Percentiles rank a stretch among this genome's conserved stretches.
phyloP scores from a whole-genome alignment of 805 yeast species.

The Candida insectorum region DNA sequence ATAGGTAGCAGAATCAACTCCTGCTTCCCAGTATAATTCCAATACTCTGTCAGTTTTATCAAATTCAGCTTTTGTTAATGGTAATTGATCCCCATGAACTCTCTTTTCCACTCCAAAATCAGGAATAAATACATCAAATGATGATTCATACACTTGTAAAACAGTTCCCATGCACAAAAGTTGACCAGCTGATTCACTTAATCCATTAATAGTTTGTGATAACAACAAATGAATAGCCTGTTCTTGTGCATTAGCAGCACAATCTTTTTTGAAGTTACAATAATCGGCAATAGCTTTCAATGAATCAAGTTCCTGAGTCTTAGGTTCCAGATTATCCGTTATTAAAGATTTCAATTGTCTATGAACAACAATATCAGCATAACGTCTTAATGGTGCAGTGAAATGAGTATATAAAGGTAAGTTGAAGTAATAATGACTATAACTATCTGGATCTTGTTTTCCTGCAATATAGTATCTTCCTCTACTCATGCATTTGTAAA shows the following conservation, averaged over 20 bases:
- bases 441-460: slow-evolving; percentile 72
- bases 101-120: slow-evolving; percentile 94
- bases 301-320: slow-evolving; percentile 56
- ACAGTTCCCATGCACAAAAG: slow-evolving; percentile 82
- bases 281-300: slow-evolving; percentile 83
- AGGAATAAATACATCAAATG: slow-evolving; percentile 89
- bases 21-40: slow-evolving; percentile 89
- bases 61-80: slow-evolving; percentile 88
- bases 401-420: slow-evolving; percentile 88
- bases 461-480: slow-evolving; percentile 91
- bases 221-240: slow-evolving; percentile 87
- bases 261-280: slow-evolving; percentile 93
- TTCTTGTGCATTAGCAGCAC: slow-evolving; percentile 89
- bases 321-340: slow-evolving; percentile 31
- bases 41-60: slow-evolving; percentile 63
- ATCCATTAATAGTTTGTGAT: slow-evolving; percentile 77
- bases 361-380: slow-evolving; percentile 89
- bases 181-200: slow-evolving; percentile 74
- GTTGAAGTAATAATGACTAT: slow-evolving; percentile 77
- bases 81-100: slow-evolving; percentile 96
- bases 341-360: slow-evolving; percentile 79
- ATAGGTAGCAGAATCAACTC: slow-evolving; percentile 87
- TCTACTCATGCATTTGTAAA: slow-evolving; percentile 77
- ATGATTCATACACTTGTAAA: slow-evolving; percentile 89
- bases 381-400: slow-evolving; percentile 87